Conservation (phyloP, 2,329 filamentous ascomycete genomes). For the Didymella exigua region DNA sequence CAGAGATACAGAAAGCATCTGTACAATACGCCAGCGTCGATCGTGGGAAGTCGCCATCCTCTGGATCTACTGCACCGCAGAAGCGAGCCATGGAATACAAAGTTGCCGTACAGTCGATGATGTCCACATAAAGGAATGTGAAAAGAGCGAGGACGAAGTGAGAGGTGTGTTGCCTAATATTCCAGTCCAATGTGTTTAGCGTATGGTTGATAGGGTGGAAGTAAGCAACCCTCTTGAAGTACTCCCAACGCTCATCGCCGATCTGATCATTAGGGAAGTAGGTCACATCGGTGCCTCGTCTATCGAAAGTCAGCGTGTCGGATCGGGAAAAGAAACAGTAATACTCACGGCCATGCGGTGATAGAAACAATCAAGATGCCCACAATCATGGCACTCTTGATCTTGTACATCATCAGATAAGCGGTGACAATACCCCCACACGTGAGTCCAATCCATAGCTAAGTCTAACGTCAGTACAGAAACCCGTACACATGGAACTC, state of each 20-base stretch:
- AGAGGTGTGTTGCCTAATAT: conserved; percentile 67
- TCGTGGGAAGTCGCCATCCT: conserved; percentile 85
- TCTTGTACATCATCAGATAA: conserved; percentile 80
- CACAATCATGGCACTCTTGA: conserved; percentile 84
- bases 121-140: conserved; percentile 91
- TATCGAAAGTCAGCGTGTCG: conserved; percentile 29
- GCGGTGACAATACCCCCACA: conserved; percentile 81
- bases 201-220: conserved; percentile 77
- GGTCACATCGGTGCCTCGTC: conserved; percentile 71
- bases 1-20: conserved; percentile 79
- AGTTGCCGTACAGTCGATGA: conserved; percentile 85
- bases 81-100: conserved; percentile 89
- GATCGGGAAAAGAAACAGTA: neutral
- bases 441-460: conserved; percentile 87
- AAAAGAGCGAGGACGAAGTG: conserved; percentile 84
- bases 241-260: conserved; percentile 74
- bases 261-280: conserved; percentile 75
- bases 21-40: conserved; percentile 84
- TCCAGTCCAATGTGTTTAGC: conserved; percentile 75
- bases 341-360: conserved; percentile 75
- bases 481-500: conserved; percentile 1
- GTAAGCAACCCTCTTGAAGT: conserved; percentile 83
- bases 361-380: conserved; percentile 84
- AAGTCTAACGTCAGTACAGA: conserved; percentile 12
- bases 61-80: conserved; percentile 77